Percentiles rank a stretch among this genome's conserved stretches.
Evolutionary conservation across 495 filamentous ascomycete species (phyloP).

Genomic region (Neurospora sp.): DNA sequence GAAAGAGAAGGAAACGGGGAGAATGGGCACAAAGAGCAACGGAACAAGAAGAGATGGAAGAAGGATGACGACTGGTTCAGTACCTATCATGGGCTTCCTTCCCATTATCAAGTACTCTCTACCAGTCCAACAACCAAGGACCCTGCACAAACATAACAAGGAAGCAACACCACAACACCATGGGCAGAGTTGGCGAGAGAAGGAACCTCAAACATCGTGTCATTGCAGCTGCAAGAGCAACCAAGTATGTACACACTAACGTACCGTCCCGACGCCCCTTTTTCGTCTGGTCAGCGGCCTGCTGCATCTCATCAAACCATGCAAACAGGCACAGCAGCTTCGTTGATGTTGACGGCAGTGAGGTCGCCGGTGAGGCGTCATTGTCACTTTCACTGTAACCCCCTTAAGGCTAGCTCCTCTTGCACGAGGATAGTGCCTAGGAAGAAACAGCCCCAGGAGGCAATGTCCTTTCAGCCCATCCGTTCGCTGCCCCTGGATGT

Average conservation of each 20-base stretch:
- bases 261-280: not conserved
- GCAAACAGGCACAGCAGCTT: not conserved
- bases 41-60: not conserved
- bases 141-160: not conserved
- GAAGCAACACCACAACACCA: not conserved
- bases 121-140: not conserved
- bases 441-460: not conserved
- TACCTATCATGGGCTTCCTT: not conserved
- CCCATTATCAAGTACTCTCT: not conserved
- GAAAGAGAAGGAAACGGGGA: not conserved
- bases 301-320: not conserved
- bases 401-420: not conserved
- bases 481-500: not conserved
- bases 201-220: not conserved
- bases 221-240: not conserved
- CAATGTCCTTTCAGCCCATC: not conserved
- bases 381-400: not conserved
- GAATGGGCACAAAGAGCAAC: not conserved
- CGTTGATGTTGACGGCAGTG: not conserved
- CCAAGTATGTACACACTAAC: not conserved
- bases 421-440: not conserved
- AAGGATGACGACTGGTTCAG: not conserved
- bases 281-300: not conserved
- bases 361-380: not conserved
- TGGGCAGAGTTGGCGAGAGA: not conserved